Evolutionary conservation across 2,329 filamentous ascomycete species (phyloP).

Genomic region (Neophaeococcomyces mojaviensis): DNA sequence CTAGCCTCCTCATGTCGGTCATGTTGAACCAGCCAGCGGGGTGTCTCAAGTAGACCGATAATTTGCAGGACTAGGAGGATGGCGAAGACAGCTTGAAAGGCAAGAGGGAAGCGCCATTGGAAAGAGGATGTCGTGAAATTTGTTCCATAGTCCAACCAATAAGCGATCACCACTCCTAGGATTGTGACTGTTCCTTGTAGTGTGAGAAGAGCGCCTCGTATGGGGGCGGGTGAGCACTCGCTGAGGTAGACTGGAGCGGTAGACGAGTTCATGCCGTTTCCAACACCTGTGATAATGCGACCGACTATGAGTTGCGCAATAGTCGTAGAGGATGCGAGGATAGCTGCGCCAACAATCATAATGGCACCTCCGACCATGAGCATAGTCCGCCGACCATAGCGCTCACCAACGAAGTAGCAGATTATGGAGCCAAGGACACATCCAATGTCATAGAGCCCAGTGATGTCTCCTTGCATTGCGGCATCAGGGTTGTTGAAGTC

Average conservation of each 20-base stretch:
- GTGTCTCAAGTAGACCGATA: conserved; percentile 32
- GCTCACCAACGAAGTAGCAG: conserved; percentile 30
- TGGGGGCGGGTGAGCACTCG: conserved; percentile 11
- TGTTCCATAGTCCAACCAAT: conserved; percentile 11
- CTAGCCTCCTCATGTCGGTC: not conserved
- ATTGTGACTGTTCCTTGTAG: conserved; percentile 17
- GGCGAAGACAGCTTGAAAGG: conserved; percentile 41
- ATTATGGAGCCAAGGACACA: conserved; percentile 34
- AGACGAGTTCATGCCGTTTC: conserved; percentile 12
- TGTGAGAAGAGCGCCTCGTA: conserved; percentile 29
- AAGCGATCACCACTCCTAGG: conserved; percentile 12
- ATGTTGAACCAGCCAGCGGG: conserved; percentile 25
- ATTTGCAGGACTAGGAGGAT: conserved; percentile 31
- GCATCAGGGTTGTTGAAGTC: conserved; percentile 26
- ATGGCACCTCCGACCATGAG: conserved; percentile 52
- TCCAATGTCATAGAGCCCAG: conserved; percentile 42
- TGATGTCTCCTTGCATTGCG: conserved; percentile 43
- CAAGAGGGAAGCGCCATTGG: conserved; percentile 39
- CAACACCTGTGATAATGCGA: conserved; percentile 4
- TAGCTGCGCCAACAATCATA: conserved; percentile 35
- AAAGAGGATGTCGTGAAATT: not conserved
- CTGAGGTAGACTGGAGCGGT: conserved; percentile 16
- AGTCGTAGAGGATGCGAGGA: conserved; percentile 27
- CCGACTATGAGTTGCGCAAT: conserved; percentile 18
- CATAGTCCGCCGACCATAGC: conserved; percentile 36